Conservation (phyloP, 176 grass and related monocot species). For the Oryza nivara region DNA sequence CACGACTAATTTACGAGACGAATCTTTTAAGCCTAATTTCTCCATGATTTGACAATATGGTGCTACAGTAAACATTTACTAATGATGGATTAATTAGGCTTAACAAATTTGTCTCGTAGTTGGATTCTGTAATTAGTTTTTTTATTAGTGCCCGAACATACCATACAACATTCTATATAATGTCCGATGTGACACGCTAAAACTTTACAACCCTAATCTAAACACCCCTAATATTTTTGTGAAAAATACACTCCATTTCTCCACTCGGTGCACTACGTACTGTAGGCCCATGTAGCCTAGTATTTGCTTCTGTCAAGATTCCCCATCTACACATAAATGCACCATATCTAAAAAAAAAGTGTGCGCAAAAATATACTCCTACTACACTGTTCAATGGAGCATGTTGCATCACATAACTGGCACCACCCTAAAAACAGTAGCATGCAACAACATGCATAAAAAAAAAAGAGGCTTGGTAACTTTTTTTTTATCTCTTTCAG, state of each 20-base stretch:
- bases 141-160: too few relatives aligned
- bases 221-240: too few relatives aligned
- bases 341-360: neutral
- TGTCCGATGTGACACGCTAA: too few relatives aligned
- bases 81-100: too few relatives aligned
- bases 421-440: constrained; percentile 32
- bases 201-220: too few relatives aligned
- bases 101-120: too few relatives aligned
- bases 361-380: neutral
- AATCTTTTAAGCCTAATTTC: too few relatives aligned
- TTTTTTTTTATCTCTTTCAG: neutral
- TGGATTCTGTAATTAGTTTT: too few relatives aligned
- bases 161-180: too few relatives aligned
- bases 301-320: constrained; percentile 28
- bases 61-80: too few relatives aligned
- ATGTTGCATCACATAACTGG: constrained; percentile 14
- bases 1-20: too few relatives aligned
- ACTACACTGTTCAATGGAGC: neutral
- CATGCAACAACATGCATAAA: constrained; percentile 33
- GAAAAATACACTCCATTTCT: neutral
- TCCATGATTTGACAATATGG: too few relatives aligned
- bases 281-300: constrained; percentile 4
- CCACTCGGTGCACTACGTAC: neutral
- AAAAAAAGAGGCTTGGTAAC: neutral
- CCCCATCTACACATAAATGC: constrained; percentile 32